Evolutionary conservation across 192 early-diverging fungal species (phyloP), one percentile per base, ranked within the genome.

Genomic region (Radiomyces spectabilis): DNA sequence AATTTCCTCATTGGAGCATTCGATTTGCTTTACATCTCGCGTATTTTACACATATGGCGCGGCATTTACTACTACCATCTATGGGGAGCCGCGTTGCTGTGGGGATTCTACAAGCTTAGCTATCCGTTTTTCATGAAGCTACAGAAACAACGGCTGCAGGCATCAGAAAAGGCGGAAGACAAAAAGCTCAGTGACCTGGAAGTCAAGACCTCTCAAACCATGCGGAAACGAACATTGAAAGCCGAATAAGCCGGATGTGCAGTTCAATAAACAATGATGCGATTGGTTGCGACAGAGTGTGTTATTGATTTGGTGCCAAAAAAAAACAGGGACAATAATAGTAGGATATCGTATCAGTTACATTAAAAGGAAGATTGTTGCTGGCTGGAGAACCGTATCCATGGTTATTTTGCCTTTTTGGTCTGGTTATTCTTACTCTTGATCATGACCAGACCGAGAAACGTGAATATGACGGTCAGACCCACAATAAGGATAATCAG

Each of bases 401-500:
- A 12, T 9, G 26, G 2, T 21, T 47, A 33, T 19, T 50, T 50
- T 7, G 48, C 16, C 22, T 50, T 50, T 35, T 50, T 50, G 27
- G 48, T 50, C 31, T 50, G 32, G 2, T 50, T 50, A 22, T 21
- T 50, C 31, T 46, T 44, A 26, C 74, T 79, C 68, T 87, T 86
- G 61, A 92, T 84, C 85, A 94, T 86, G 30, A 93, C 85, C 52
- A 88, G 70, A n/a, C 88, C 80, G 37, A 94, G 69, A 70, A 97
- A 94, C 3, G 80, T 82, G 41, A 78, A 75, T 39, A 94, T 73
- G 16, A 78, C 83, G 1, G 87, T 85, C 34, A 91, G 67, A n/a
- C 88, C 91, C 10, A 85, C 70, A 24, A 91, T 81, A n/a, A 97
- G 67, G 51, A 94, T 69, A 19, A 92, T 73, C 18, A 93, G 83